Base-by-base conservation (phyloP, 495 filamentous ascomycete genomes). In the Aeminium ludgeri region DNA sequence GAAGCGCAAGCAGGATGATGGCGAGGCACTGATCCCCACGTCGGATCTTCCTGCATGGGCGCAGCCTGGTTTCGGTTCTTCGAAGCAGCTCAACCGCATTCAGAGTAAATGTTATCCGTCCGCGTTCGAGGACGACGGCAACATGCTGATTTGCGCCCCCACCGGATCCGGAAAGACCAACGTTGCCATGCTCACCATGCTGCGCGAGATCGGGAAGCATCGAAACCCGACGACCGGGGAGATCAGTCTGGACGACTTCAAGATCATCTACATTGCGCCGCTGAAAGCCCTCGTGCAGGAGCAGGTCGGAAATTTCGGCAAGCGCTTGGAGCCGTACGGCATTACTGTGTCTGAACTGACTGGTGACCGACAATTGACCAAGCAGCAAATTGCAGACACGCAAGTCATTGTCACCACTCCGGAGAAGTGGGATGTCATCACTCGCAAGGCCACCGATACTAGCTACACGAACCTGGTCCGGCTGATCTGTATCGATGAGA, bases 371-470 rank as follows among this genome's bases (percentile, higher is more conserved):
- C 91, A 96, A 55, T 84, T 99, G 58, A 96, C 89, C 28, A 99
- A 99, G 59, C 86, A 93, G 55, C 89, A 96, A 61, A 95, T 99
- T 44, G 74, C 84, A 19, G 91, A 99, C 50, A 96, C 89, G 6
- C 89, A 99, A 56, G 78, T 99, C 51, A 99, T 99, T 52, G 86
- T 99, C 33, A 99, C 89, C 2, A 99, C 89, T 0, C 89, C 89
- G 8, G 89, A 99, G 57, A 99, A 99, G 64, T 99, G 81, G 77
- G 89, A 99, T 63, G 91, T 99, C 42, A 94, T 99, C 51, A 99
- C 91, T 4, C 76, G 89, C 50, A 99, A 99, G 61, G 91, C 87
- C 3, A 94, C 87, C 0, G 89, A 99, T 59, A 71, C 86, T 40
- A 87, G 86, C 48, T 99, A 99, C 59, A 99, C 85, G 27, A 95